phyloP scores from a whole-genome alignment of 345 rosid species.

The Eucalyptus melliodora region DNA sequence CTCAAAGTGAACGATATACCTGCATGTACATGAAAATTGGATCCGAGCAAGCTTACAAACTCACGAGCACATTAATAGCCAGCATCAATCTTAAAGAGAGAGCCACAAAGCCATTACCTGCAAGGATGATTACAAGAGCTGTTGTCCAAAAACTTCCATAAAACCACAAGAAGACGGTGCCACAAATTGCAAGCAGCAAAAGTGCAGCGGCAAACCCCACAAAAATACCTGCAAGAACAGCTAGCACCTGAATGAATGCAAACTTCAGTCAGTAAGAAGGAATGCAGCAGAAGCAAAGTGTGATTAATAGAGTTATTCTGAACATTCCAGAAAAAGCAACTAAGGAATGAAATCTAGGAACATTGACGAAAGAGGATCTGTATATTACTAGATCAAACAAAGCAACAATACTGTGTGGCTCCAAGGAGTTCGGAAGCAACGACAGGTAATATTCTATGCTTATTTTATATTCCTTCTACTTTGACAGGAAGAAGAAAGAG shows the following conservation, averaged over 20 bases:
- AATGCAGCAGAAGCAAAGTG: background rate
- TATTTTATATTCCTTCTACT: background rate
- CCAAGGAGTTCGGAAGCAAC: background rate
- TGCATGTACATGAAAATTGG: conserved; percentile 11
- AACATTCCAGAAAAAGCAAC: background rate
- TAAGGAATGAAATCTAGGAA: background rate
- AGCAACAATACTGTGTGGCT: background rate
- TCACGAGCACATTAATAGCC: background rate
- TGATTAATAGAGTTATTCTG: background rate
- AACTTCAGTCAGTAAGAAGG: background rate
- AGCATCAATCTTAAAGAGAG: background rate
- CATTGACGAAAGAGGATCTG: background rate
- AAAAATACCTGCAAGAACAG: conserved; percentile 48
- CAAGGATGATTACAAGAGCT: conserved; percentile 40
- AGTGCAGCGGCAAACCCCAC: conserved; percentile 57
- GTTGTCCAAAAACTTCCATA: conserved; percentile 97
- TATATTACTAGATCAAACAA: background rate
- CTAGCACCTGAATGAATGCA: conserved; percentile 36
- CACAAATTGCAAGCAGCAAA: conserved; percentile 46
- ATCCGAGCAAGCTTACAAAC: background rate
- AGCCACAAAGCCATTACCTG: conserved; percentile 34
- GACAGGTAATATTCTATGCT: background rate
- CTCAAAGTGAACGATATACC: conserved; percentile 60
- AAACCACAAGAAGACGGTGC: conserved; percentile 60
- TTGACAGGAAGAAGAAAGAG: background rate